Base-by-base conservation (phyloP, 1,284 basidiomycete species). In the Stereum hirsutum region DNA sequence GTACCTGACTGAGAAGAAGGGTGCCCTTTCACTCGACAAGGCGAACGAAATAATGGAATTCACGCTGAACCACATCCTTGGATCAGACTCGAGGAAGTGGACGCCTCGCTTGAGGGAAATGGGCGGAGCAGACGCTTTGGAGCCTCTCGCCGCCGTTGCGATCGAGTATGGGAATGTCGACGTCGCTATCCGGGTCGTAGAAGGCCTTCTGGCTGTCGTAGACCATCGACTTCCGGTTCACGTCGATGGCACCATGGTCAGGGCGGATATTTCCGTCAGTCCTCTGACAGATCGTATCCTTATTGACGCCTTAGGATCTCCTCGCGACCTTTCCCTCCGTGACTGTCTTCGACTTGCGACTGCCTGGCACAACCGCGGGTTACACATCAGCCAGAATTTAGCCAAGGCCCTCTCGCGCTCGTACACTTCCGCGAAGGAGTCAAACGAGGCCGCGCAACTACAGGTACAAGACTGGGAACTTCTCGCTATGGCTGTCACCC, bases 141-240 rank as follows among this genome's bases (percentile, higher is more conserved):
- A 31, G 30, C 4, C 12, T 15, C 30, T 31, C 30, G 30, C 30
- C 12, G 19, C 19, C n/a, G 31, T 32, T n/a, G 14, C 36, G 25
- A 20, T 38, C 36, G 20, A 23, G 36, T 19, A 38, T 19, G 17
- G 10, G 25, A n/a, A 38, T 38, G 36, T 38, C 10, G 17, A 23
- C 1, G 2, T 4, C 25, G 17, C 20, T 57, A 66, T 40, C 48
- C 59, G n/a, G n/a, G 17, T 57, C 63, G 21, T 73, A 72, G 39
- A 52, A 71, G 21, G 54, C 58, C 7, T 56, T 61, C 7, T 44
- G 66, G n/a, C 45, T 28, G 43, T n/a, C n/a, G 21, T 30, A 14
- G 34, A 42, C 17, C 39, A 50, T 30, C 33, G 51, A 45, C 52
- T 37, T 5, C 23, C 49, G 31, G 45, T 47, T n/a, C 44, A 53